phyloP scores from a whole-genome alignment of 805 yeast species.

The Kluyveromyces starmeri region DNA sequence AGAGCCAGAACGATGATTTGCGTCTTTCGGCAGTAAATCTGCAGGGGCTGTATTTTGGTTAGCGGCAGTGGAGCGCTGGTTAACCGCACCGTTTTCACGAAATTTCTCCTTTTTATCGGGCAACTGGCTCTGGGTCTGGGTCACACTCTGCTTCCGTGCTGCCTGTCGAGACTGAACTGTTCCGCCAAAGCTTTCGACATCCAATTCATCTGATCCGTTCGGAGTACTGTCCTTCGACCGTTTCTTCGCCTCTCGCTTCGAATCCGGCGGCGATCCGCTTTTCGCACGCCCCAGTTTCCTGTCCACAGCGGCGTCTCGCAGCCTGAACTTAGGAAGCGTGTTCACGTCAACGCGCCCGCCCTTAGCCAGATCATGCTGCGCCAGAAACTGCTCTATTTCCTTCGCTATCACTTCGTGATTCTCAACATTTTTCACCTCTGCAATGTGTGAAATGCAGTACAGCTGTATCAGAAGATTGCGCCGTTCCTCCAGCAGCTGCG shows the following conservation, averaged over 20 bases:
- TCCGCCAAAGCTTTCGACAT: constrained; percentile 8
- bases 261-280: constrained; percentile 9
- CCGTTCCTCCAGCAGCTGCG: constrained; percentile 39
- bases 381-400: constrained; percentile 39
- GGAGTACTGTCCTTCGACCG: constrained; percentile 6
- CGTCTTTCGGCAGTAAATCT: background rate
- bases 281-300: constrained; percentile 6
- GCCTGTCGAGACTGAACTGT: constrained; percentile 1
- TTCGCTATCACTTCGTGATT: constrained; percentile 17
- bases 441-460: constrained; percentile 44
- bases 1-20: too few relatives aligned
- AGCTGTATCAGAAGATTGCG: constrained; percentile 54
- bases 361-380: constrained; percentile 43
- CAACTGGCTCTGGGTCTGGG: background rate
- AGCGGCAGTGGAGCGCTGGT: background rate
- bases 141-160: background rate
- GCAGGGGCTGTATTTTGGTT: background rate
- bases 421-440: constrained; percentile 31
- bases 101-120: background rate
- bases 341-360: constrained; percentile 32
- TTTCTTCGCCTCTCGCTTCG: constrained; percentile 2
- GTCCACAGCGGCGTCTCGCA: constrained; percentile 7
- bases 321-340: constrained; percentile 20
- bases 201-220: constrained; percentile 2
- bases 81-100: background rate